Evolutionary conservation across 2,329 filamentous ascomycete genomes (phyloP), one percentile per base, ranked within the genome.

Genomic region (Fusarium tricinctum): DNA sequence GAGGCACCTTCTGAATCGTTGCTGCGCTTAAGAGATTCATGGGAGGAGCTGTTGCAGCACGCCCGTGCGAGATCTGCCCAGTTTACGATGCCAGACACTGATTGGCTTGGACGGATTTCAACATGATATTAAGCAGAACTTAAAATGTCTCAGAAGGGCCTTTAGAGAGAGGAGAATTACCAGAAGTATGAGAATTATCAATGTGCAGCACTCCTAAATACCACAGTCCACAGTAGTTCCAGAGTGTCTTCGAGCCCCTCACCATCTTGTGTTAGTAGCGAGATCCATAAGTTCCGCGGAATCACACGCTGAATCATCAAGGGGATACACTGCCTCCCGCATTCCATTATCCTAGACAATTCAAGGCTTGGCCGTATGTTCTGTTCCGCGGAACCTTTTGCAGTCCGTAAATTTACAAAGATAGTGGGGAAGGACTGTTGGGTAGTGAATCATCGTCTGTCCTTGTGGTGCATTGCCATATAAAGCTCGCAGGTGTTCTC

Each of bases 311-410:
- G 17, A 55, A 32, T 32, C 19, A 55, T 3, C 10, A 4, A 3
- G 3, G 13, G 8, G 4, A 23, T 17, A 38, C 13, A 15, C n/a
- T 5, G n/a, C 10, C 10, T 6, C 28, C 12, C 28, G 10, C 28
- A 30, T 30, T 30, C 28, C 30, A 32, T 14, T 12, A 7, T 32
- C 12, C 6, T 32, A 32, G 5, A 32, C 30, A 14, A 32, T 6
- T 6, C 30, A 12, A 32, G 13, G 30, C 30, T 14, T 15, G 30
- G 23, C 2, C n/a, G 1, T 8, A 6, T 12, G 6, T 51, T 20
- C 35, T 12, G 6, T 51, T 26, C 46, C 53, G 53, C 53, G 53
- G 53, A 56, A 56, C 7, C 13, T 5, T 15, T 5, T 33, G 6
- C 14, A 33, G 30, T 15, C 14, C 13, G 7, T 13, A 33, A 33